Conservation (phyloP, 345 rosid genomes). For the Microthlaspi erraticum region DNA sequence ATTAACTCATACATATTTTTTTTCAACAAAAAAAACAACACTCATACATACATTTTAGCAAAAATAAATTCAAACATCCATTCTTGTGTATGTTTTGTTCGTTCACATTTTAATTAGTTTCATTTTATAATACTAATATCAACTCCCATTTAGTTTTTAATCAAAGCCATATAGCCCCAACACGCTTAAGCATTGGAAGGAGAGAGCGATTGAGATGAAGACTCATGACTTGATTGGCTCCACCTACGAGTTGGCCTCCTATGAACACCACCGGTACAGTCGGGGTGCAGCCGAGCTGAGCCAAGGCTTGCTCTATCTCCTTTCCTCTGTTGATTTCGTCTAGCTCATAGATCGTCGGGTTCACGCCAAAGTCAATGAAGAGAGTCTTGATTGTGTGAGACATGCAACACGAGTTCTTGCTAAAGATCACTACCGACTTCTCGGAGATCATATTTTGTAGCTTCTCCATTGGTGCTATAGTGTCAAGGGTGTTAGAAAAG, state of each 20-base stretch:
- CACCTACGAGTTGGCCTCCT: constrained; percentile 84
- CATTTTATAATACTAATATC: background rate
- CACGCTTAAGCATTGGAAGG: constrained; percentile 61
- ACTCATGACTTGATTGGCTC: constrained; percentile 49
- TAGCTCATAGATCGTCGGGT: constrained; percentile 67
- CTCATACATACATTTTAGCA: too few species aligned
- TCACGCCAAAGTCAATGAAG: constrained; percentile 70
- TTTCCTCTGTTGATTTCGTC: constrained; percentile 67
- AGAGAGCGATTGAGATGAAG: constrained; percentile 82
- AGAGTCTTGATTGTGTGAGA: constrained; percentile 72
- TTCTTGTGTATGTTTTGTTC: background rate
- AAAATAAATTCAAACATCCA: too few species aligned
- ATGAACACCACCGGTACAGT: constrained; percentile 77
- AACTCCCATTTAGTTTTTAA: background rate
- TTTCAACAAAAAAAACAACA: too few species aligned
- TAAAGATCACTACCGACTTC: constrained; percentile 84
- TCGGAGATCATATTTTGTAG: constrained; percentile 60
- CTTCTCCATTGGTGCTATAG: constrained; percentile 53
- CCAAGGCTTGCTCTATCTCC: constrained; percentile 77
- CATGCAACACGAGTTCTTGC: constrained; percentile 74
- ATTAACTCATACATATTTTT: constrained; percentile 11
- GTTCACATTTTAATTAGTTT: background rate
- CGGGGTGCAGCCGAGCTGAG: constrained; percentile 68
- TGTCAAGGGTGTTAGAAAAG: background rate
- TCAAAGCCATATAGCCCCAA: background rate